These are phyloP conservation scores for Debaryomyces tyrocola DNA, from an alignment of 805 yeast species.

Conservation along the genomic window DNA sequence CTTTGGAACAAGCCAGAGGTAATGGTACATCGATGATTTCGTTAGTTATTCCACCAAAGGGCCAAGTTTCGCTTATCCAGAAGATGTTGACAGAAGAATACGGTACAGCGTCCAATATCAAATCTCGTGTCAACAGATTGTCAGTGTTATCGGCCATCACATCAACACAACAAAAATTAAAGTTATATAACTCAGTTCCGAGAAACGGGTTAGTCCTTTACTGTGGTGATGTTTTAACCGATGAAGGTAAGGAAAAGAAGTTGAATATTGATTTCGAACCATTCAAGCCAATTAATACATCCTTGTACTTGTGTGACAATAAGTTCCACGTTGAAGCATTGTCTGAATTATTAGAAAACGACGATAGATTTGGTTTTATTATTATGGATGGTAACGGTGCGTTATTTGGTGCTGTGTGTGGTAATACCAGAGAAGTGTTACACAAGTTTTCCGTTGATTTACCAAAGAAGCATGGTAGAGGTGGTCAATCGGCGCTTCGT, in stretches of 20 bases:
- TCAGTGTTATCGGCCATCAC: constrained; percentile 96
- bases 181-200: constrained; percentile 86
- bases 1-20: constrained; percentile 90
- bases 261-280: constrained; percentile 98
- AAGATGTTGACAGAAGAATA: constrained; percentile 97
- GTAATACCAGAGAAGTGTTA: constrained; percentile 94
- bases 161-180: constrained; percentile 95
- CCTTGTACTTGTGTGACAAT: constrained; percentile 91
- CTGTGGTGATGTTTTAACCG: constrained; percentile 98
- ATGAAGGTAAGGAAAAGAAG: constrained; percentile 96
- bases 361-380: constrained; percentile 95
- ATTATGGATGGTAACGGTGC: constrained; percentile 99
- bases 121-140: constrained; percentile 94
- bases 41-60: constrained; percentile 90
- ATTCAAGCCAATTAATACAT: constrained; percentile 98
- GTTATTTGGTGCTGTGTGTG: constrained; percentile 89
- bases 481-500: constrained; percentile 99
- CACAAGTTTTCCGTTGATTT: constrained; percentile 95
- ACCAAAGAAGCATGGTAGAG: constrained; percentile 99
- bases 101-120: constrained; percentile 98
- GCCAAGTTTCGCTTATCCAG: constrained; percentile 84
- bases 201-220: constrained; percentile 92
- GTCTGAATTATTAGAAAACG: constrained; percentile 89
- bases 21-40: constrained; percentile 99
- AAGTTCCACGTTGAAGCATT: constrained; percentile 98